phyloP scores from a whole-genome alignment of 169 alveolate genomes.

The Theileria luwenshuni region DNA sequence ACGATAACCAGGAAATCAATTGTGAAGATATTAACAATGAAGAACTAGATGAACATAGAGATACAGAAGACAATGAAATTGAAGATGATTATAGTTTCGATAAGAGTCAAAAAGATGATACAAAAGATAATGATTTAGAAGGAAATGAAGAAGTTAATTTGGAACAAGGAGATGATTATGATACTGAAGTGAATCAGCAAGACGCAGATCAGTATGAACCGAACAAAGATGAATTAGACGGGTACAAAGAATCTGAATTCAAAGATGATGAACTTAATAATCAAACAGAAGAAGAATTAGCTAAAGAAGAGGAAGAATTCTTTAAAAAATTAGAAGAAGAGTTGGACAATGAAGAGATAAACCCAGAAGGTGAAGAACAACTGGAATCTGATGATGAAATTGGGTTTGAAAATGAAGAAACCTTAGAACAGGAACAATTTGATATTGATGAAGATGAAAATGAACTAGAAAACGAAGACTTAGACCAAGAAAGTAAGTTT shows the following conservation, averaged over 20 bases:
- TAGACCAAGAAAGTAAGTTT: too few species aligned
- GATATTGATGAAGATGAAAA: conserved; percentile 55
- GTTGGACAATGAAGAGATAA: conserved; percentile 70
- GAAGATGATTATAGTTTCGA: conserved; percentile 65
- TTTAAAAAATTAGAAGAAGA: too few species aligned
- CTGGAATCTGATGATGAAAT: conserved; percentile 12
- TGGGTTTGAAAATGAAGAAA: neutral
- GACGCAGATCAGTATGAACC: conserved; percentile 23
- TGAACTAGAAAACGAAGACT: conserved; percentile 62
- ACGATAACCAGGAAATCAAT: conserved; percentile 59
- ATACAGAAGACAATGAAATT: conserved; percentile 71
- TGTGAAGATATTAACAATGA: conserved; percentile 66
- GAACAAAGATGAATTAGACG: conserved; percentile 57
- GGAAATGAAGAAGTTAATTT: conserved; percentile 42
- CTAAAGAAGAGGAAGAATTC: conserved; percentile 53
- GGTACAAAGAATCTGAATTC: conserved; percentile 34
- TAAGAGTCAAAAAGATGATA: conserved; percentile 65
- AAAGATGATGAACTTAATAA: conserved; percentile 28
- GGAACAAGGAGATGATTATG: conserved; percentile 43
- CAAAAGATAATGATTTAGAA: conserved; percentile 63
- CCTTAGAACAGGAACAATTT: conserved; percentile 20
- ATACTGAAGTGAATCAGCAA: conserved; percentile 67
- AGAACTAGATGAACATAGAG: conserved; percentile 65
- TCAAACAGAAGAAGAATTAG: conserved; percentile 32
- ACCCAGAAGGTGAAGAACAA: conserved; percentile 57